Base-by-base conservation (phyloP, 192 early-diverging fungal species). In the Umbelopsis ramanniana region DNA sequence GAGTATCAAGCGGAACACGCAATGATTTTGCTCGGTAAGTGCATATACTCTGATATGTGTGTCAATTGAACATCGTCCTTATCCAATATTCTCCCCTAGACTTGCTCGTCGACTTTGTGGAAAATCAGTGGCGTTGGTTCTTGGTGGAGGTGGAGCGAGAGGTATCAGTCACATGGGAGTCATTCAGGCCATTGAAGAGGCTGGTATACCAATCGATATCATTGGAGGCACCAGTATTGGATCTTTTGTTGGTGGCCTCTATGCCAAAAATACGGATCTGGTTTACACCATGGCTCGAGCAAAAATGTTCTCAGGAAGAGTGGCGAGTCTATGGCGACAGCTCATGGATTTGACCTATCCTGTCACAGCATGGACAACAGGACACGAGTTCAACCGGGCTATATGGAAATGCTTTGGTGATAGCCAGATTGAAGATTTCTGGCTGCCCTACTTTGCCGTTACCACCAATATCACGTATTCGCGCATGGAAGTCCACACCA, bases 191-290 rank as follows among this genome's bases (percentile, higher is more conserved):
- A 84, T 99, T 38, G 97, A 99, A 76, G 98, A 99, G 75, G 96
- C 95, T 4, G 98, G 98, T 0, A 93, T 99, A 43, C 97, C 97
- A 2, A 90, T 99, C 33, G 98, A 99, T 79, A 97, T 98, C 84
- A 85, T 99, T 54, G 97, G 98, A 29, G 98, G 98, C n/a, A 97
- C 96, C 0, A 93, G 91, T 67, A 98, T 98, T 73, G 98, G 98
- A 12, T 88, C 92, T n/a, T 94, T 98, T 75, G 92, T 98, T 67
- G 92, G 93, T 22, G 98, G 97, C 0, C 85, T 99, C 19, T 97
- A 98, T 71, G 95, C 97, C 15, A 83, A 91, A 38, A 92, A 94
- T 46, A 87, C 92, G 24, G 95, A 98, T 77, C 89, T 92, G 12
- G 95, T 98, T 38, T 85, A 92, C 2, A 92, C 96, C 12, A 87